Percentiles rank a stretch among this genome's conserved stretches.
These are phyloP conservation scores for Solanum pimpinellifolium DNA, from an alignment of 257 asterid species.

Conservation along the genomic window DNA sequence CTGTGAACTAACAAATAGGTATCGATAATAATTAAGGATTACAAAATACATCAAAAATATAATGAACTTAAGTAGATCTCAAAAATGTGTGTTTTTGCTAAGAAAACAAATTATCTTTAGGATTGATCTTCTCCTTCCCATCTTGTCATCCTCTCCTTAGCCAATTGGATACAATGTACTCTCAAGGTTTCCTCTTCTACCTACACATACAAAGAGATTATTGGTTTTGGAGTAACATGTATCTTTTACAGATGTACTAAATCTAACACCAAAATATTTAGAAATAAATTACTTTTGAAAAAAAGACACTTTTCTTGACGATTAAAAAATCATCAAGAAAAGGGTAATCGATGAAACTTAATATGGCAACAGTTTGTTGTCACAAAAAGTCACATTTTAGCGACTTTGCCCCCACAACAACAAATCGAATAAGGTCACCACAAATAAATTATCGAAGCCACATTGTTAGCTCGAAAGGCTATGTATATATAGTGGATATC, in stretches of 20 bases:
- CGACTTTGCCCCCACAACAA: too few species aligned
- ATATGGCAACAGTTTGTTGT: background rate
- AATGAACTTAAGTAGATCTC: background rate
- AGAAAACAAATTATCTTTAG: background rate
- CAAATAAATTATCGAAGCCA: background rate
- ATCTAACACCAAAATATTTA: too few species aligned
- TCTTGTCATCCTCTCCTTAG: constrained; percentile 1
- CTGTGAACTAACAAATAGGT: background rate
- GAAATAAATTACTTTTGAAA: background rate
- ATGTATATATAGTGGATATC: background rate
- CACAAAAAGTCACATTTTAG: background rate
- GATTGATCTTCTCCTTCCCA: background rate
- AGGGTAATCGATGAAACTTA: background rate
- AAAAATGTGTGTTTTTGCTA: background rate
- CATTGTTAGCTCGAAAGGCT: background rate
- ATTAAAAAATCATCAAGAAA: background rate
- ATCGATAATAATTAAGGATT: background rate
- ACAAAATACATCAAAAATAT: background rate
- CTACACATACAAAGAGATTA: constrained; percentile 21
- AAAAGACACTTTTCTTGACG: background rate
- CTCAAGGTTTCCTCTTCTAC: constrained; percentile 38
- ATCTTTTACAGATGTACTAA: background rate
- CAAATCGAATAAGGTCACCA: background rate
- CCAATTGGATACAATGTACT: constrained; percentile 31
- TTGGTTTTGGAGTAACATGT: background rate